Percentiles rank a stretch among this genome's conserved stretches.
phyloP scores from a whole-genome alignment of 441 rosid species.

The Kokia cookei region DNA sequence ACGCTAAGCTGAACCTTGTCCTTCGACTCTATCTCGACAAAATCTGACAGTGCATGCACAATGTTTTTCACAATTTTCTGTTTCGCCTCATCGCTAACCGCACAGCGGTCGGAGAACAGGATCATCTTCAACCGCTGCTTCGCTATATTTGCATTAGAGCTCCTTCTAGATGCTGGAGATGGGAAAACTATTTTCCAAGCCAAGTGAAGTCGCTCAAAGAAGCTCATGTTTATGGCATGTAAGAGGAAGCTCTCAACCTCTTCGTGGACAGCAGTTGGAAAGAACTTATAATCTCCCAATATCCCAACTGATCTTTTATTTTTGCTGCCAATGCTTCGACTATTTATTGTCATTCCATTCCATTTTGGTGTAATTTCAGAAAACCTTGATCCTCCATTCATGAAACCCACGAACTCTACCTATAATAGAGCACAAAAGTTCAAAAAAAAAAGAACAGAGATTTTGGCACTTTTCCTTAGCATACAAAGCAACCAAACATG shows the following conservation, averaged over 20 bases:
- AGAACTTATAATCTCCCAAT: conserved; percentile 48
- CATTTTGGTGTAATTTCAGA: conserved; percentile 26
- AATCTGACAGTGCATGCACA: conserved; percentile 76
- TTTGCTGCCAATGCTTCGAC: conserved; percentile 19
- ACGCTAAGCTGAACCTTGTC: conserved; percentile 94
- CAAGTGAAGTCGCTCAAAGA: conserved; percentile 76
- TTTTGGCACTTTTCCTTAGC: neutral
- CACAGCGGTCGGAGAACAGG: conserved; percentile 95
- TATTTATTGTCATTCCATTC: conserved; percentile 30
- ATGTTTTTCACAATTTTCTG: conserved; percentile 82
- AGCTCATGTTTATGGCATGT: conserved; percentile 71
- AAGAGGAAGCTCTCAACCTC: conserved; percentile 75
- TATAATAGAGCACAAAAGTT: conserved; percentile 4
- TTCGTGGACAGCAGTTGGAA: conserved; percentile 45
- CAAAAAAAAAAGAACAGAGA: neutral
- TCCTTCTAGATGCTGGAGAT: conserved; percentile 54
- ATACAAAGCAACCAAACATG: neutral
- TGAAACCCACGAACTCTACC: neutral
- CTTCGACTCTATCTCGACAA: conserved; percentile 98
- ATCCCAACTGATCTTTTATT: conserved; percentile 39
- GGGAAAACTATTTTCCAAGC: conserved; percentile 98
- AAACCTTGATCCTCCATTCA: conserved; percentile 30
- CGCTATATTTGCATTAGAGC: conserved; percentile 92
- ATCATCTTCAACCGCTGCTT: conserved; percentile 97
- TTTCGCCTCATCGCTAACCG: conserved; percentile 90